Percentiles rank a stretch among this genome's conserved stretches.
These are phyloP conservation scores for Fusarium duplospermum DNA, from an alignment of 2,329 filamentous ascomycete genomes.

Conservation along the genomic window DNA sequence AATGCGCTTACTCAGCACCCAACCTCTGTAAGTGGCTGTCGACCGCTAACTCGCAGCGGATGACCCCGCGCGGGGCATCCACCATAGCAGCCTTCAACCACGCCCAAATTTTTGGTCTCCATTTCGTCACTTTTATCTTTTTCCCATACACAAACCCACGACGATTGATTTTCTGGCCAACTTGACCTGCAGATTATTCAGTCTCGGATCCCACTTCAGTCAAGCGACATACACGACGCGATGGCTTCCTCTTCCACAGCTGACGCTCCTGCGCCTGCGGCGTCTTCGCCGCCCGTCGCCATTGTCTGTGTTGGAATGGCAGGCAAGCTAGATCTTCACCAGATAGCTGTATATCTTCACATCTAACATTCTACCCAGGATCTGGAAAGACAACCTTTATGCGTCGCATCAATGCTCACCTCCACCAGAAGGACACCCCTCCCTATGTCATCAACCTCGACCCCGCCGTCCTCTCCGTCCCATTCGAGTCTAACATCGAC, in stretches of 20 bases:
- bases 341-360: constrained; percentile 5
- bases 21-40: neutral
- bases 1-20: constrained; percentile 27
- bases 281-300: constrained; percentile 70
- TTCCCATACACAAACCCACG: constrained; percentile 9
- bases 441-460: constrained; percentile 98
- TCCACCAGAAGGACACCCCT: constrained; percentile 82
- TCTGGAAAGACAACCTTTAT: constrained; percentile 99
- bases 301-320: constrained; percentile 99
- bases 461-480: constrained; percentile 90
- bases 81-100: constrained; percentile 19
- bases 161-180: neutral
- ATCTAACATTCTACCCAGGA: constrained; percentile 58
- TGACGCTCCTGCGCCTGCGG: constrained; percentile 38
- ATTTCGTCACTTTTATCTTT: constrained; percentile 38
- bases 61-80: constrained; percentile 46
- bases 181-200: neutral
- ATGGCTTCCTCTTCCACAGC: constrained; percentile 51
- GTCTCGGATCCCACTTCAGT: neutral
- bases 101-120: constrained; percentile 41
- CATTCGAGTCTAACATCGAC: constrained; percentile 98
- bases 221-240: neutral
- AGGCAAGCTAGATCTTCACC: constrained; percentile 60
- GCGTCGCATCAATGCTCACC: constrained; percentile 95
- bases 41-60: constrained; percentile 32